Evolutionary conservation across 345 rosid species (phyloP), one percentile per base, ranked within the genome.

Genomic region (Zanthoxylum bungeanum): DNA sequence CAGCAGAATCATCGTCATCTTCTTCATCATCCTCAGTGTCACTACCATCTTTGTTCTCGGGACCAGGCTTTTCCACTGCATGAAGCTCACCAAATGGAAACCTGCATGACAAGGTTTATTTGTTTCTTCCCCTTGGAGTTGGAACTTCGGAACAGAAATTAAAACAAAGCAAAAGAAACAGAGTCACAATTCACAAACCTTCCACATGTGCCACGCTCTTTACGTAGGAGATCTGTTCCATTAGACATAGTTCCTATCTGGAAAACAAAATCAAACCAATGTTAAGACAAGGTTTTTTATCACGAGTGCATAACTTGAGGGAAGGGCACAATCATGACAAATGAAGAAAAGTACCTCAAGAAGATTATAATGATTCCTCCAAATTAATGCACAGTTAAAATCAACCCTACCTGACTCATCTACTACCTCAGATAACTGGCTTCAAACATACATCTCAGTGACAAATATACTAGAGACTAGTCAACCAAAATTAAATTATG

Each of bases 11-110:
- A 0, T 78, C 81, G 0, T 77, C 84, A 1, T 80, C 83, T 5
- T 80, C 87, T 2, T 77, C 86, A 67, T 85, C 86, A 52, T 87
- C 87, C 68, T 87, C 86, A 3, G 85, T 81, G 44, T 87, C 89
- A 63, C 87, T 72, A 24, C 70, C 81, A 64, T 85, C 91, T 65
- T 69, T 66, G 51, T 77, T 87, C 63, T 83, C 81, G 0, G 78
- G 79, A 71, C 73, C 83, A 60, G 84, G 79, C 75, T 81, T 79
- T 61, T 64, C 78, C 77, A 66, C 71, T 2, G 61, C 58, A 49
- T 70, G 79, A 46, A 79, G 81, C 75, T 85, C 77, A 14, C 59
- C 70, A 58, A 84, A 30, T 3, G 85, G 85, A 61, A 84, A 83
- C 67, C 88, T 87, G 81, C 78, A 82, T 66, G 47, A 71, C 24